These are phyloP conservation scores for Cercospora sojina DNA, from an alignment of 2,329 filamentous ascomycete genomes.

Conservation along the genomic window DNA sequence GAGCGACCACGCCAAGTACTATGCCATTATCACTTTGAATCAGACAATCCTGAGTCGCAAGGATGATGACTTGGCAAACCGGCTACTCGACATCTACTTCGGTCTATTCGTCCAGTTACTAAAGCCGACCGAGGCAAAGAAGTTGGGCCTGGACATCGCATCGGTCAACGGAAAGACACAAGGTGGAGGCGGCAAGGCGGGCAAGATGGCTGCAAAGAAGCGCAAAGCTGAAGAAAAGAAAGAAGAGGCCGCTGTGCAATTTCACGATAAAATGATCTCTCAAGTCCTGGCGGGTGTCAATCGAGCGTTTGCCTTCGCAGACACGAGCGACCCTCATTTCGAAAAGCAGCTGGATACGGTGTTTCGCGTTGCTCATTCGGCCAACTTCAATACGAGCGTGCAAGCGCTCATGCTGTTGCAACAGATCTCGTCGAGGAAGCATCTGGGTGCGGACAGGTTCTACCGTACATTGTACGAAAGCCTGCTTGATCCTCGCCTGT, in stretches of 20 bases:
- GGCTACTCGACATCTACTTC: slow-evolving; percentile 88
- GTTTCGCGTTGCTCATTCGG: slow-evolving; percentile 93
- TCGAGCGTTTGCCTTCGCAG: slow-evolving; percentile 89
- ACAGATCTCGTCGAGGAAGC: slow-evolving; percentile 78
- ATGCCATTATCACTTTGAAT: slow-evolving; percentile 93
- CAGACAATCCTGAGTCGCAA: slow-evolving; percentile 88
- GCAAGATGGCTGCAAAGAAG: slow-evolving; percentile 54
- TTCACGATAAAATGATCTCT: slow-evolving; percentile 87
- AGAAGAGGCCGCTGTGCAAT: slow-evolving; percentile 54
- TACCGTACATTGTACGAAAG: slow-evolving; percentile 96
- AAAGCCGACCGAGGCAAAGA: slow-evolving; percentile 55
- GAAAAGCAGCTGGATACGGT: slow-evolving; percentile 89
- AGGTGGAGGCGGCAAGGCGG: slow-evolving; percentile 55
- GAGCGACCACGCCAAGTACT: slow-evolving; percentile 86
- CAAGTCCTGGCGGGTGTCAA: slow-evolving; percentile 93
- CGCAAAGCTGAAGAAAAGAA: slow-evolving; percentile 43
- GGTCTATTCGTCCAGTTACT: slow-evolving; percentile 79
- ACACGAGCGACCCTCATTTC: slow-evolving; percentile 73
- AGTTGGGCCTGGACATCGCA: slow-evolving; percentile 24
- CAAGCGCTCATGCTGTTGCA: slow-evolving; percentile 94
- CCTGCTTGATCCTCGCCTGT: slow-evolving; percentile 81
- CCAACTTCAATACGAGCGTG: slow-evolving; percentile 98
- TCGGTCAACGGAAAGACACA: slow-evolving; percentile 43
- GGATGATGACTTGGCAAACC: slow-evolving; percentile 76
- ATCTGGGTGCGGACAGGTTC: slow-evolving; percentile 82